These are phyloP conservation scores for Solanum boliviense DNA, from an alignment of 257 asterid species.

Conservation along the genomic window DNA sequence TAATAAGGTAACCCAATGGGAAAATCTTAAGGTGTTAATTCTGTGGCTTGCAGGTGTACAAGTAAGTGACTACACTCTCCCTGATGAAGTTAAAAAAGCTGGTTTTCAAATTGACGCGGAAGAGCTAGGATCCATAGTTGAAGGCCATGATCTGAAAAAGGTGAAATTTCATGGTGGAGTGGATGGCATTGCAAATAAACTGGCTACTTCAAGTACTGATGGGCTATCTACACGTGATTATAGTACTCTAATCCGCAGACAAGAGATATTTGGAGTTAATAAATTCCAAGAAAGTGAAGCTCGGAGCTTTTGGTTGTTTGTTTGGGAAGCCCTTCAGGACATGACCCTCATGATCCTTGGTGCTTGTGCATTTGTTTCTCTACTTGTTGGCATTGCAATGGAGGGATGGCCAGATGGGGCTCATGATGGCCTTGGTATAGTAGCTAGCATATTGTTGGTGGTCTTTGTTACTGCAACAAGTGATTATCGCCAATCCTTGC, in stretches of 20 bases:
- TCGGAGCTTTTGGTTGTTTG: slow-evolving; percentile 62
- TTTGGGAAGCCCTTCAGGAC: slow-evolving; percentile 87
- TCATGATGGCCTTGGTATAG: slow-evolving; percentile 88
- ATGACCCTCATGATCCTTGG: slow-evolving; percentile 92
- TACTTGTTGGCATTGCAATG: slow-evolving; percentile 70
- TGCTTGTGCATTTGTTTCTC: slow-evolving; percentile 64
- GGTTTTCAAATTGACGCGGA: slow-evolving; percentile 72
- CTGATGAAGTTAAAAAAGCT: slow-evolving; percentile 56
- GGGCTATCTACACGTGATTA: slow-evolving; percentile 40
- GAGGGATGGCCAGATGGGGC: slow-evolving; percentile 95
- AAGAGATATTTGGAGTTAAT: slow-evolving; percentile 53
- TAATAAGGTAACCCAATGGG: neutral
- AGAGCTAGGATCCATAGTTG: slow-evolving; percentile 67
- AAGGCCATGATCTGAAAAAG: slow-evolving; percentile 57
- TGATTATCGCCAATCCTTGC: slow-evolving; percentile 78
- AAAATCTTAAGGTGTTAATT: neutral
- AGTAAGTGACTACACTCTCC: slow-evolving; percentile 48
- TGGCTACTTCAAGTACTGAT: slow-evolving; percentile 30
- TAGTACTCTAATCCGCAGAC: slow-evolving; percentile 37
- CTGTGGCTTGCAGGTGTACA: slow-evolving; percentile 36
- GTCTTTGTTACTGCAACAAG: slow-evolving; percentile 85
- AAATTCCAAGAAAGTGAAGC: slow-evolving; percentile 45
- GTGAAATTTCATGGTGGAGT: slow-evolving; percentile 65
- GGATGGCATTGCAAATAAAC: slow-evolving; percentile 46
- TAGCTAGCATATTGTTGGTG: slow-evolving; percentile 67